Evolutionary conservation across 2,329 filamentous ascomycete species (phyloP), one percentile per base, ranked within the genome.

Genomic region (Beauveria sp.): DNA sequence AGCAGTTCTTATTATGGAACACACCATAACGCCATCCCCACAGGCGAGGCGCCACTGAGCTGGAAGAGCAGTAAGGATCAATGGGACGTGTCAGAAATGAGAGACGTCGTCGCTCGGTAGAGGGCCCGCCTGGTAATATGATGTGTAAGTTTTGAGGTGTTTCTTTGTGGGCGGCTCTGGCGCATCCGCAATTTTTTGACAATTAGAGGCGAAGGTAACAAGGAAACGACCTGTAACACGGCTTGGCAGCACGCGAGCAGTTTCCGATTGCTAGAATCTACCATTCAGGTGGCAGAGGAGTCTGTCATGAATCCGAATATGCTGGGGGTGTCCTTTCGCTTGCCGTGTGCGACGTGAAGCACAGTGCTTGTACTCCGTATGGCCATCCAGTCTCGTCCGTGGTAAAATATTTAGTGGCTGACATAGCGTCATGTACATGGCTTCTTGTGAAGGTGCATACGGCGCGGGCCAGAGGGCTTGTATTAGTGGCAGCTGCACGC

Each of bases 121-220:
- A 26, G 45, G 45, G 45, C n/a, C 55, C 55, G 30, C 28, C 30
- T 14, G 16, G 43, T 34, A 50, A 58, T 58, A 58, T 58, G 55
- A 58, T 58, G 45, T 58, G 55, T 58, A 58, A 58, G 55, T 49
- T 58, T 58, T 58, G 43, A 46, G 53, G 42, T 34, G 42, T 56
- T 47, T 56, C 42, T 47, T 47, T 47, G 26, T 40, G 40, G 40
- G 26, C n/a, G 26, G 26, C 53, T 43, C 26, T 56, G 42, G 42
- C 26, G 42, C 53, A 47, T 28, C 26, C 40, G 40, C 18, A 3
- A 5, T 18, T 34, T 30, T 30, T 34, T 56, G 4, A 5, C 18
- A 20, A 9, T 47, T 34, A 46, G n/a, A n/a, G n/a, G 6, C 42
- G 18, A 46, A 49, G 4, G 30, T 50, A 38, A 57, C 38, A 24